Evolutionary conservation across 176 grass and related monocot genomes (phyloP).

Genomic region (Carex parvula): DNA sequence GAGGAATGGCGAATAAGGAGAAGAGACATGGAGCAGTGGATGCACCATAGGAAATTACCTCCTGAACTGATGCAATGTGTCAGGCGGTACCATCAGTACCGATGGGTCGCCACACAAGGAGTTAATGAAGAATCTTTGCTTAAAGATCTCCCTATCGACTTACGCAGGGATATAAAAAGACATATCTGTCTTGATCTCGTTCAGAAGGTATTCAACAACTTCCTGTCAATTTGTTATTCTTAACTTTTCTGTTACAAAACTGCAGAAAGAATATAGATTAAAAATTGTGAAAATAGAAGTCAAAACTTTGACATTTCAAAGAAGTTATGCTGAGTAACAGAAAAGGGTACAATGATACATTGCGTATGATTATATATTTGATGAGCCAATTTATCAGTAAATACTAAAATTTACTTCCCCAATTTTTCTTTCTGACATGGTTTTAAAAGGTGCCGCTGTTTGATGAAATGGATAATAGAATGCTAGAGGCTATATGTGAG

Average conservation of each 20-base stretch:
- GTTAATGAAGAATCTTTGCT: slow-evolving; percentile 84
- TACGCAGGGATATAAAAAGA: slow-evolving; percentile 84
- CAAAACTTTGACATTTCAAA: background rate
- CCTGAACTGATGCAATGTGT: slow-evolving; percentile 65
- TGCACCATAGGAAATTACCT: slow-evolving; percentile 88
- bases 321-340: too few species aligned
- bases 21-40: slow-evolving; percentile 95
- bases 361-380: background rate
- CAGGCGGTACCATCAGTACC: slow-evolving; percentile 75
- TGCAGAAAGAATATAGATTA: background rate
- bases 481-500: slow-evolving; percentile 97
- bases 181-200: slow-evolving; percentile 93
- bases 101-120: slow-evolving; percentile 77
- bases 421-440: background rate
- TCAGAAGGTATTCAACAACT: slow-evolving; percentile 28
- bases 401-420: background rate
- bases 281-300: background rate
- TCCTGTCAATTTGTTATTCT: background rate
- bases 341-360: background rate
- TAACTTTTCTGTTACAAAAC: background rate
- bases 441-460: slow-evolving; percentile 60
- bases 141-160: slow-evolving; percentile 65
- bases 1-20: slow-evolving; percentile 85
- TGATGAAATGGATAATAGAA: slow-evolving; percentile 96
- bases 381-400: background rate